Conservation (phyloP, 1,284 basidiomycete genomes). For the Heterobasidion parviporum region DNA sequence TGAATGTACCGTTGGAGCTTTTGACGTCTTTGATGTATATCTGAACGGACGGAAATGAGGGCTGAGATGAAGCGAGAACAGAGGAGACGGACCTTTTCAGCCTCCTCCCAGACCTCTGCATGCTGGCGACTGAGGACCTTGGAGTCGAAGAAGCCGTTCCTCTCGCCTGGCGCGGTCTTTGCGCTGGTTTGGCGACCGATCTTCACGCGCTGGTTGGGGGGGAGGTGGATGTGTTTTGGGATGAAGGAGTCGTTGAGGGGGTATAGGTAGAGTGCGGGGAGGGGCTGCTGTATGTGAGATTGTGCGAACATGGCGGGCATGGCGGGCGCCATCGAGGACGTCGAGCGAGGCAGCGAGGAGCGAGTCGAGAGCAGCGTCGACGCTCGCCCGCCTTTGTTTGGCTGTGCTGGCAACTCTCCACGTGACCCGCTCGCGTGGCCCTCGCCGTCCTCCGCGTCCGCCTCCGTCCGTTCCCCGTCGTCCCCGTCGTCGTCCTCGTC, state of each 20-base stretch:
- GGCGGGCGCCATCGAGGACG: neutral
- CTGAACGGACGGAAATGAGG: slow-evolving; percentile 28
- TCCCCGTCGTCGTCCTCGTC: too few relatives aligned
- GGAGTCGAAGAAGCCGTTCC: slow-evolving; percentile 96
- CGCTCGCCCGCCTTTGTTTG: neutral
- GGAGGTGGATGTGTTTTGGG: slow-evolving; percentile 91
- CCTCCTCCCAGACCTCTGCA: slow-evolving; percentile 97
- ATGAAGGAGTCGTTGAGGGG: slow-evolving; percentile 95
- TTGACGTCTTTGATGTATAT: slow-evolving; percentile 99
- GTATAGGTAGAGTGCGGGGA: slow-evolving; percentile 83
- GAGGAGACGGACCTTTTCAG: slow-evolving; percentile 58
- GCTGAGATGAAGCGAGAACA: slow-evolving; percentile 7
- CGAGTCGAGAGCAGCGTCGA: neutral
- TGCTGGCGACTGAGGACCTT: slow-evolving; percentile 95
- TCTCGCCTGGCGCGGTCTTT: slow-evolving; percentile 90
- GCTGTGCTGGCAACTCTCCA: neutral
- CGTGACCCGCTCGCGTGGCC: too few relatives aligned
- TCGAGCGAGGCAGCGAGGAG: neutral
- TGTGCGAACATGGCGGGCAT: slow-evolving; percentile 3
- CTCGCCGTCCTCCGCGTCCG: too few relatives aligned
- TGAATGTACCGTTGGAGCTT: slow-evolving; percentile 97
- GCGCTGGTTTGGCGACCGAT: slow-evolving; percentile 98
- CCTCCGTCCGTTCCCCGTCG: too few relatives aligned
- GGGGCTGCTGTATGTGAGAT: slow-evolving; percentile 20
- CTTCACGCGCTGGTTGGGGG: slow-evolving; percentile 71